phyloP scores from a whole-genome alignment of 176 grass and related monocot species.

The Zea mays region Zm-B73-REFERENCE-NAM-5.0 NC_050099.1:62823001-62823500 shows the following conservation, averaged over 20 bases:
- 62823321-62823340: not conserved
- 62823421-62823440: slow-evolving; percentile 75
- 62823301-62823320: not conserved
- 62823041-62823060: slow-evolving; percentile 88
- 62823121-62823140: too few species aligned
- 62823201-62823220: slow-evolving; percentile 44
- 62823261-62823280: not conserved
- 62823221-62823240: not conserved
- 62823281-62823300: not conserved
- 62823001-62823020: slow-evolving; percentile 93
- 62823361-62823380: slow-evolving; percentile 77
- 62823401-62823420: slow-evolving; percentile 74
- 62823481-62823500: slow-evolving; percentile 4
- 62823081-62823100: slow-evolving; percentile 32
- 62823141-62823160: slow-evolving; percentile 81
- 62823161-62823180: slow-evolving; percentile 72
- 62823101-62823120: slow-evolving; percentile 77
- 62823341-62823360: not conserved
- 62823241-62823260: not conserved
- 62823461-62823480: slow-evolving; percentile 33
- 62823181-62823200: slow-evolving; percentile 60
- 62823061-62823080: slow-evolving; percentile 65
- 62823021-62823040: slow-evolving; percentile 86
- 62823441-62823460: slow-evolving; percentile 91
- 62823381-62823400: slow-evolving; percentile 80